Conservation (phyloP, 495 filamentous ascomycete species). For the Aspergillus panamensis region DNA sequence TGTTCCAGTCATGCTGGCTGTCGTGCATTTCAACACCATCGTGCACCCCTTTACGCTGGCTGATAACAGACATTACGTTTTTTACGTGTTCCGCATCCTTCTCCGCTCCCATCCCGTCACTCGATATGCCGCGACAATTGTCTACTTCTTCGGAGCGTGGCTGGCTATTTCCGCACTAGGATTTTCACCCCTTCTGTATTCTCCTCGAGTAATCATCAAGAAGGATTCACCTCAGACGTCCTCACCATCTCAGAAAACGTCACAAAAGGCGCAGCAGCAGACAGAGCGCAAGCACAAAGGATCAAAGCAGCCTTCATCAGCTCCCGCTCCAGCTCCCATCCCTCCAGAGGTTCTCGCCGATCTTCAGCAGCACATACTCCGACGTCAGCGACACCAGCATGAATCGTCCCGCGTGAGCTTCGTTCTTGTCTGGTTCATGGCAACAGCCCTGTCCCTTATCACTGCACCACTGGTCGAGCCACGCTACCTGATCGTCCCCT, state of each 20-base stretch:
- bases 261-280: conserved; percentile 22
- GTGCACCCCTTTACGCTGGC: conserved; percentile 95
- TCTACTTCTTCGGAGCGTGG: conserved; percentile 63
- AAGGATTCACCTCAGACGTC: conserved; percentile 14
- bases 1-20: conserved; percentile 47
- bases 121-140: conserved; percentile 63
- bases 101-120: conserved; percentile 59
- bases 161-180: conserved; percentile 55
- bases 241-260: conserved; percentile 22
- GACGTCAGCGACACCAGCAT: conserved; percentile 34
- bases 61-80: conserved; percentile 95
- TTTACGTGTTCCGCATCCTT: conserved; percentile 89
- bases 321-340: conserved; percentile 23
- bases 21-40: conserved; percentile 81
- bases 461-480: conserved; percentile 92
- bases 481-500: conserved; percentile 90
- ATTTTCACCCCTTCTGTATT: conserved; percentile 26
- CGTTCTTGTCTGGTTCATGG: conserved; percentile 63
- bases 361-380: conserved; percentile 33
- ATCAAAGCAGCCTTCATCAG: conserved; percentile 23
- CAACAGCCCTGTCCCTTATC: conserved; percentile 71
- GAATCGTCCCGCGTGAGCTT: conserved; percentile 48
- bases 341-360: conserved; percentile 32
- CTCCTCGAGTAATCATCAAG: conserved; percentile 27
- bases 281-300: conserved; percentile 24